phyloP scores from a whole-genome alignment of 1,284 basidiomycete genomes.

The Malassezia obtusa region DNA sequence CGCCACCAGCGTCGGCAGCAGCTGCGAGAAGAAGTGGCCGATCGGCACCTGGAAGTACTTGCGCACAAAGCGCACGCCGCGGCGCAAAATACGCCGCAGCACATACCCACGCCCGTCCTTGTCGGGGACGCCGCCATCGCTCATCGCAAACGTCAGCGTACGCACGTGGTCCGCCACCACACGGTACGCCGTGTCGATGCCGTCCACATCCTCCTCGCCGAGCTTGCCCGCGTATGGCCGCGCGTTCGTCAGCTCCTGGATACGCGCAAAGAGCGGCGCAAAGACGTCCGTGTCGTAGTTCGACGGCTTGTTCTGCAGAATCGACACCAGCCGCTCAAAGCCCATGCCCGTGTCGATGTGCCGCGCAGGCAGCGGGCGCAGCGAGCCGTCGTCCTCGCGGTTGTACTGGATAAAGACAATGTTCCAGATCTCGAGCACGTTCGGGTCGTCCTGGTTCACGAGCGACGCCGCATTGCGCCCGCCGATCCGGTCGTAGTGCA shows the following conservation, averaged over 20 bases:
- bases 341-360: constrained; percentile 99
- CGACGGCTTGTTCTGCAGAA: constrained; percentile 77
- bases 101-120: constrained; percentile 96
- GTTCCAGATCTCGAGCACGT: constrained; percentile 98
- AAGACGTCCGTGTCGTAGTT: constrained; percentile 99
- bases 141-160: constrained; percentile 87
- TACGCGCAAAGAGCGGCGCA: constrained; percentile 72
- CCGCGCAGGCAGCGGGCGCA: constrained; percentile 74
- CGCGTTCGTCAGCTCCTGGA: constrained; percentile 80
- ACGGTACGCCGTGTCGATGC: constrained; percentile 93
- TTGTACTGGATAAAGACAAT: constrained; percentile 99
- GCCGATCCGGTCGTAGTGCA: constrained; percentile 93
- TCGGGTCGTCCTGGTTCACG: constrained; percentile 88
- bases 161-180: constrained; percentile 94
- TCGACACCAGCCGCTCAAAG: constrained; percentile 91
- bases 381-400: constrained; percentile 74
- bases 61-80: constrained; percentile 85
- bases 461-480: constrained; percentile 80
- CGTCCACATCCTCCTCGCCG: constrained; percentile 82
- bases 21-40: constrained; percentile 85
- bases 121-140: constrained; percentile 89
- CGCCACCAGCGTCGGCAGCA: constrained; percentile 79
- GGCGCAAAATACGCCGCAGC: constrained; percentile 75
- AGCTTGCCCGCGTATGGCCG: constrained; percentile 80
- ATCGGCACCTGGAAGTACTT: constrained; percentile 92